Evolutionary conservation across 2,329 filamentous ascomycete genomes (phyloP), one percentile per base, ranked within the genome.

Genomic region (Apiospora sp.): DNA sequence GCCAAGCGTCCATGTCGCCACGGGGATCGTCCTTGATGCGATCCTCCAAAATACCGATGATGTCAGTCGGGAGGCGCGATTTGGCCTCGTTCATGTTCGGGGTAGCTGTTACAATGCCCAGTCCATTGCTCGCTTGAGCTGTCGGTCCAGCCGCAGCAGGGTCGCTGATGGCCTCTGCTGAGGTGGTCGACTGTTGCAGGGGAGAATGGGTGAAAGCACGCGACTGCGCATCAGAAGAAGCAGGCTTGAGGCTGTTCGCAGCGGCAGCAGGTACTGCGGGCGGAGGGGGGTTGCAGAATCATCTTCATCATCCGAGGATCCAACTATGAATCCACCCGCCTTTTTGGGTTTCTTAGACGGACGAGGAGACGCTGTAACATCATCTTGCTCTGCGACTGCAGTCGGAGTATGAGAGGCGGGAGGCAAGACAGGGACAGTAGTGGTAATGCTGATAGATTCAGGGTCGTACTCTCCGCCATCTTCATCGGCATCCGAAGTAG

Each of bases 1-100:
- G 85, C 96, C 96, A 99, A 44, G 96, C 94, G 81, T 96, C 93
- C 83, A 96, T 90, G 78, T 98, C 95, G 79, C 96, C 96, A 78
- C 94, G 93, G 22, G 96, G 94, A 80, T 99, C 96, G 79, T 98
- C 94, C 81, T 93, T 92, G 81, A 98, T 93, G 80, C 96, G 92
- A 81, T 96, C 94, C 85, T 99, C 96, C 79, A 98, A 87, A 73
- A 95, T 90, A 72, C 92, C 91, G 77, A 96, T 88, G 75, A 89
- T 90, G 83, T 97, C 93, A 83, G 92, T 89, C 72, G 92, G 90
- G 70, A 80, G 74, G 79, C 80, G 78, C 73, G 79, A 74, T 48
- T 77, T 78, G 16, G 76, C 68, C 44, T 76, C 75, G 58, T 37
- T n/a, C 4, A 41, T 61, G 46, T 37, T 58, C 2, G 27, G 46